phyloP scores from a whole-genome alignment of 176 grass and related monocot genomes.

The Neostapfia colusana region DNA sequence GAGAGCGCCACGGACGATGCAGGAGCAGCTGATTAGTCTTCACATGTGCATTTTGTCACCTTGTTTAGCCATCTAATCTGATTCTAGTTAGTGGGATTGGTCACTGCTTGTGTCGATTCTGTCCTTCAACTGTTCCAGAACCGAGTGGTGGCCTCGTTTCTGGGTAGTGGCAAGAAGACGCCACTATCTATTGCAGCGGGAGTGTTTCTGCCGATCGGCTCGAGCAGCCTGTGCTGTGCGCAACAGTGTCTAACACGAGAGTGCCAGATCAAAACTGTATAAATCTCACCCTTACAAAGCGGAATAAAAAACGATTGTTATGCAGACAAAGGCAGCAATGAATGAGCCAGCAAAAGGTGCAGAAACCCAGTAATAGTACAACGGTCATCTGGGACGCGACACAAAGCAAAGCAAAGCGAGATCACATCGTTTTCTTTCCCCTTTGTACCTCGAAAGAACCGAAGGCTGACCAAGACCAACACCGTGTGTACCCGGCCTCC shows the following conservation, averaged over 20 bases:
- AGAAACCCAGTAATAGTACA: not conserved
- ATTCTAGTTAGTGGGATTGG: not conserved
- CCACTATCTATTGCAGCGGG: too few relatives aligned
- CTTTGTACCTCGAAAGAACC: constrained; percentile 53
- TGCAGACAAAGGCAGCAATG: constrained; percentile 3
- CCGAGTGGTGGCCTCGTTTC: not conserved
- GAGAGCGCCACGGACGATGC: too few relatives aligned
- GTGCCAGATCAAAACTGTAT: too few relatives aligned
- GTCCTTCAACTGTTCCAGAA: not conserved
- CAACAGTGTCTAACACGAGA: not conserved
- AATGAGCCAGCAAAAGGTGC: constrained; percentile 5
- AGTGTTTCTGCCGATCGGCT: not conserved
- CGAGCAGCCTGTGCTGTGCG: not conserved
- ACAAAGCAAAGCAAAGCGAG: constrained; percentile 4
- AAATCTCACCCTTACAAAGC: not conserved
- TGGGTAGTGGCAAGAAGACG: not conserved
- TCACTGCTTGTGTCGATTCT: not conserved
- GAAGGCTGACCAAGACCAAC: constrained; percentile 31
- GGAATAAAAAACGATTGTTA: not conserved
- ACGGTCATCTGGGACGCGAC: constrained; percentile 33
- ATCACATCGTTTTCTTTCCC: constrained; percentile 20
- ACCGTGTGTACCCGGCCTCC: not conserved
- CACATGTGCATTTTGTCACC: too few relatives aligned
- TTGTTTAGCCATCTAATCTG: too few relatives aligned
- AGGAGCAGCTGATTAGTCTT: too few relatives aligned